Conservation (phyloP, 2,329 filamentous ascomycete genomes). For the Aspergillus carbonarius region DNA sequence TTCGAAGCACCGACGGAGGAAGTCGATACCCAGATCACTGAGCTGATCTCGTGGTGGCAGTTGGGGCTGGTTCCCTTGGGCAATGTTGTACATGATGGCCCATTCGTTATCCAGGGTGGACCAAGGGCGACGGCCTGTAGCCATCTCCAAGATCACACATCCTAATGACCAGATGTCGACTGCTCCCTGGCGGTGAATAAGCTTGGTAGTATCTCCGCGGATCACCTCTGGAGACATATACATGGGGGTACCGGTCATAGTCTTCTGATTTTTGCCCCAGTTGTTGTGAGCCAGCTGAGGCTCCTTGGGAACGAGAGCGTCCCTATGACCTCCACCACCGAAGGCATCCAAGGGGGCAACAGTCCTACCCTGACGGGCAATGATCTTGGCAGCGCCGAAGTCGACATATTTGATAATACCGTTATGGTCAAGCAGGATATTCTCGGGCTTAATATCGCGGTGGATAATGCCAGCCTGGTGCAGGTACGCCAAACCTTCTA, state of each 20-base stretch:
- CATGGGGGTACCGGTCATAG: conserved; percentile 98
- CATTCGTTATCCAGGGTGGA: conserved; percentile 96
- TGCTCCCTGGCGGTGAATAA: conserved; percentile 73
- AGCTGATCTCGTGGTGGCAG: conserved; percentile 81
- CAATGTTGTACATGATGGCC: conserved; percentile 99
- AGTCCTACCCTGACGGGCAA: conserved; percentile 89
- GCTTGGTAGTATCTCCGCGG: conserved; percentile 76
- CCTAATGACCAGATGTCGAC: conserved; percentile 96
- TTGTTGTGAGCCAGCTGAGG: conserved; percentile 27
- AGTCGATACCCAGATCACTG: conserved; percentile 80
- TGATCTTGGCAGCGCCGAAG: conserved; percentile 95
- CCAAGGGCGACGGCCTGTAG: conserved; percentile 91
- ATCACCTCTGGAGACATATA: conserved; percentile 99
- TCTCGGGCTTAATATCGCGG: conserved; percentile 97
- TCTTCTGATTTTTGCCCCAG: conserved; percentile 65
- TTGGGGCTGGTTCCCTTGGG: conserved; percentile 89
- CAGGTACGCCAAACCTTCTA: conserved; percentile 90
- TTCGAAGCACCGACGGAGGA: conserved; percentile 81
- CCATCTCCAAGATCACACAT: conserved; percentile 97
- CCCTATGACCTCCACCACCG: conserved; percentile 44
- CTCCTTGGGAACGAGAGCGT: conserved; percentile 32
- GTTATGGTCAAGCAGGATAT: conserved; percentile 94
- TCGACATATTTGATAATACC: conserved; percentile 99
- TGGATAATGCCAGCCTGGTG: conserved; percentile 91
- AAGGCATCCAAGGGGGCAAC: conserved; percentile 65